Evolutionary conservation across 1,139 yeast genomes (phyloP).

Genomic region (Pneumocystis oryctolagi): DNA sequence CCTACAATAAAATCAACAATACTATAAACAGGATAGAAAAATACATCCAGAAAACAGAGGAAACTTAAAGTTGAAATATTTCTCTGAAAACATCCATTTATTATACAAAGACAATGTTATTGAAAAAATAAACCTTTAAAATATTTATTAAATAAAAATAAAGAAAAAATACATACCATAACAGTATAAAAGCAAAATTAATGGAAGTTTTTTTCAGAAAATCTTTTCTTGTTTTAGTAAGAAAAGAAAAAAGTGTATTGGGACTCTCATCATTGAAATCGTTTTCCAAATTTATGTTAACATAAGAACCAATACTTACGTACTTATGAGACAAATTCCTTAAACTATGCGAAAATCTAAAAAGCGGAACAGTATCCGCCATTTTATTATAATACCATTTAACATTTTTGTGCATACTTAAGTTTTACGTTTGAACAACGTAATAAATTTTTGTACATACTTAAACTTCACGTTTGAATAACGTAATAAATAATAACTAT

Average conservation of each 20-base stretch:
- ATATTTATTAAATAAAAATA: neutral
- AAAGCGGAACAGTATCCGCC: neutral
- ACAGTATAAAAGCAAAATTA: neutral
- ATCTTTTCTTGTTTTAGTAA: neutral
- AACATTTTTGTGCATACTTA: neutral
- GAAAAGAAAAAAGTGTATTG: neutral
- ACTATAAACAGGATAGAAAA: neutral
- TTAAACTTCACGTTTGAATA: too few relatives aligned
- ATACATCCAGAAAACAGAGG: constrained; percentile 61
- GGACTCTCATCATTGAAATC: neutral
- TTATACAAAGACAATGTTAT: constrained; percentile 37
- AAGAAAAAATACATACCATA: neutral
- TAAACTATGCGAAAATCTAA: neutral
- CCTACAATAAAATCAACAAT: neutral
- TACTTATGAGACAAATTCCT: neutral
- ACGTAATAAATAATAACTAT: neutral
- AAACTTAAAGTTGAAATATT: constrained; percentile 56
- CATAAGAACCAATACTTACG: neutral
- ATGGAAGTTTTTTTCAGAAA: neutral
- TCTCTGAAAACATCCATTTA: constrained; percentile 80
- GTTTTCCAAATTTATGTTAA: neutral
- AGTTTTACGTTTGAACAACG: too few relatives aligned
- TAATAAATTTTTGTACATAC: too few relatives aligned
- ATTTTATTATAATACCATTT: neutral
- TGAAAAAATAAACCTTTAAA: constrained; percentile 15